phyloP scores from a whole-genome alignment of 495 filamentous ascomycete genomes.

The Astrocystis sublimbata region DNA sequence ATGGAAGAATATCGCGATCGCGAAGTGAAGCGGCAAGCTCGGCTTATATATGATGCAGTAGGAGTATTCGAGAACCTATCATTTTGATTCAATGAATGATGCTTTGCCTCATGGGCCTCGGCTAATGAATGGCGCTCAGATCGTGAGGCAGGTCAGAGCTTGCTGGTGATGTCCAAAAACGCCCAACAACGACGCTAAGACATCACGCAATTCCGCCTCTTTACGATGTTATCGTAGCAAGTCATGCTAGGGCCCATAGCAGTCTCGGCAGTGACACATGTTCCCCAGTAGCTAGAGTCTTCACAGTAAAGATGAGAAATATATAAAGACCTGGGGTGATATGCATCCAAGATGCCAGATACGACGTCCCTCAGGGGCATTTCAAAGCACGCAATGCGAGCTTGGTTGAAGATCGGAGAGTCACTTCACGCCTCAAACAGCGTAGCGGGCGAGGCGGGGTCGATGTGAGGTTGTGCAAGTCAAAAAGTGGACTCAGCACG shows the following conservation, averaged over 20 bases:
- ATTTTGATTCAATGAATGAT: no score
- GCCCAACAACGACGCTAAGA: background rate
- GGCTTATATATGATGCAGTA: conserved; percentile 4
- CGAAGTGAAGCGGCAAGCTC: background rate
- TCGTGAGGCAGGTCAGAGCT: background rate
- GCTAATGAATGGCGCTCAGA: no score
- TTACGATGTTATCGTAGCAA: background rate
- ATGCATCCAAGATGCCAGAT: background rate
- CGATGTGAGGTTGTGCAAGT: background rate
- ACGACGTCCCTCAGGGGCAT: background rate
- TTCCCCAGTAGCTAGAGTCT: background rate
- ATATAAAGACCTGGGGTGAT: conserved; percentile 2
- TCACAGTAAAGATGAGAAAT: background rate
- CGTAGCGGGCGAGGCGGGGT: background rate
- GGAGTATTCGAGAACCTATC: background rate
- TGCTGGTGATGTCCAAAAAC: conserved; percentile 5
- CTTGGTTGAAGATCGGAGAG: background rate
- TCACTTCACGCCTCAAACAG: background rate
- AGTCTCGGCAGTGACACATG: no score
- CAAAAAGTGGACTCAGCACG: conserved; percentile 16
- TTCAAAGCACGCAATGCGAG: conserved; percentile 9
- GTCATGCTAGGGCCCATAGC: no score
- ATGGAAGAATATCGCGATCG: background rate
- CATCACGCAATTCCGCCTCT: conserved; percentile 12
- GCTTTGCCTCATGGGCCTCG: no score